Conservation (phyloP, 257 asterid species). For the Apocynum venetum region DNA sequence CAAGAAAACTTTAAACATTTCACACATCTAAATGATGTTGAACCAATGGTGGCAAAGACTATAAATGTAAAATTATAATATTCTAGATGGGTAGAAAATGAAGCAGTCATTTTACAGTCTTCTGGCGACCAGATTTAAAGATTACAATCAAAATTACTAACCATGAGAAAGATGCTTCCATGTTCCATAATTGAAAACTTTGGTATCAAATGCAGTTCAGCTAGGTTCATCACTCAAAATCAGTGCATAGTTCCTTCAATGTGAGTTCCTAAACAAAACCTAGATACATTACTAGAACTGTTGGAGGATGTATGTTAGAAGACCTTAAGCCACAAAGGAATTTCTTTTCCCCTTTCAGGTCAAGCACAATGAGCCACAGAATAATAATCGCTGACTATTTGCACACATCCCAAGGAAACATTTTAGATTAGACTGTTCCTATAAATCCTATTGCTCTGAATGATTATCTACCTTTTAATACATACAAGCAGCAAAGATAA, state of each 20-base stretch:
- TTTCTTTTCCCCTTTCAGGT: neutral
- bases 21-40: neutral
- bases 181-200: neutral
- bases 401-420: neutral
- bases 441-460: neutral
- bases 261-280: neutral
- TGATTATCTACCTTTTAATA: neutral
- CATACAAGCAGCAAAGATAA: neutral
- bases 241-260: neutral
- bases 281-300: neutral
- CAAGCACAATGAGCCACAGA: neutral
- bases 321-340: neutral
- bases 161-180: neutral
- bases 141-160: neutral
- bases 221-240: neutral
- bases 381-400: neutral
- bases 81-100: neutral
- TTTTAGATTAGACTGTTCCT: neutral
- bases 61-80: neutral
- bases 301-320: neutral
- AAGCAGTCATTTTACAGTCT: neutral
- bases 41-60: neutral
- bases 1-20: neutral
- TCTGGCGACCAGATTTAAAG: neutral
- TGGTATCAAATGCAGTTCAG: neutral